These are phyloP conservation scores for Botrytis pseudocinerea DNA, from an alignment of 2,329 filamentous ascomycete genomes.

Conservation along the genomic window DNA sequence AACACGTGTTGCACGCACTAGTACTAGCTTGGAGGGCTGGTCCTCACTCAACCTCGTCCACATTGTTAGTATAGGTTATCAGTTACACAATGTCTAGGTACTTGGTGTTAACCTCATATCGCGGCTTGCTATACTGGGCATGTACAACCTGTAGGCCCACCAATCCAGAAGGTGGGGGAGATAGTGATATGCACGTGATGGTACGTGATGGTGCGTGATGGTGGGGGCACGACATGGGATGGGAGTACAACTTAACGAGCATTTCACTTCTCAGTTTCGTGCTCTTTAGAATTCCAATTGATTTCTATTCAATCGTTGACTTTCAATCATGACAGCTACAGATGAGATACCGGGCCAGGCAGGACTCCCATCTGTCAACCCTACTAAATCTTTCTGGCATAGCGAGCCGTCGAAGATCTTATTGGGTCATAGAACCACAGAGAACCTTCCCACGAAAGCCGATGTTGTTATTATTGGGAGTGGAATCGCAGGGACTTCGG, in stretches of 20 bases:
- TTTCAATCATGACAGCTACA: slow-evolving; percentile 5
- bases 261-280: neutral
- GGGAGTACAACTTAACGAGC: neutral
- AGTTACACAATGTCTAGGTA: neutral
- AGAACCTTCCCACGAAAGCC: slow-evolving; percentile 58
- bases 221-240: neutral
- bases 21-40: neutral
- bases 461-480: slow-evolving; percentile 74
- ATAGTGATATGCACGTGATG: slow-evolving; percentile 10
- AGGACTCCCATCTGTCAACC: slow-evolving; percentile 57
- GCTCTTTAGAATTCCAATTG: neutral
- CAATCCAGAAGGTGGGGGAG: slow-evolving; percentile 4
- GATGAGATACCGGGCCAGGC: slow-evolving; percentile 28
- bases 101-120: neutral
- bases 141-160: neutral
- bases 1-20: neutral
- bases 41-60: neutral
- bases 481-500: slow-evolving; percentile 75
- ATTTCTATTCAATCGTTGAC: neutral
- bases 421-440: slow-evolving; percentile 66
- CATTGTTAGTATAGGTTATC: neutral
- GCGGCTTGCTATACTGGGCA: neutral
- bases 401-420: slow-evolving; percentile 64
- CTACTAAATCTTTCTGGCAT: slow-evolving; percentile 74
- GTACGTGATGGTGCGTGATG: neutral